Evolutionary conservation across 2,329 filamentous ascomycete species (phyloP), one percentile per base, ranked within the genome.

Genomic region (Pseudocercospora musae): DNA sequence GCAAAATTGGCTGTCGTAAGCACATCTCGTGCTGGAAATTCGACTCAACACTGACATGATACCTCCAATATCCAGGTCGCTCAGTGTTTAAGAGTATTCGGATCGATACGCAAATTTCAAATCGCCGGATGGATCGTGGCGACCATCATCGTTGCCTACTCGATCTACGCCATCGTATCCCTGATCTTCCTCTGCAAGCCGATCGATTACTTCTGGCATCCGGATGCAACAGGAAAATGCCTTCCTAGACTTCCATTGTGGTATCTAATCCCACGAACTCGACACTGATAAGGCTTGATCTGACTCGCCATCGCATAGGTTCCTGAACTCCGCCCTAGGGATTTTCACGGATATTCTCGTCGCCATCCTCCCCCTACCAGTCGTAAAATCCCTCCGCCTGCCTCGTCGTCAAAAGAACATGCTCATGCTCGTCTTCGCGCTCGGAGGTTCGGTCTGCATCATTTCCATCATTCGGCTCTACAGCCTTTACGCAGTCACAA

Each of bases 341-440:
- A 71, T 74, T 40, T 55, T 68, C 4, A 71, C 70, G 11, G 73
- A 74, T 46, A 37, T 75, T 8, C 62, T 69, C 44, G 69, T 74
- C 52, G 67, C 70, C 18, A 44, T 70, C 3, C 58, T 74, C 8
- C 73, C 73, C 1, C 70, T 75, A 58, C 72, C 70, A 3, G 70
- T 73, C 4, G 57, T 75, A 8, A 65, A 60, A 10, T 61, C 53
- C 0, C 59, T 75, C 11, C 65, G 70, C 15, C 59, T 53, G 9
- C 50, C 50, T 5, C 7, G 3, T 7, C 50, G 50, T 4, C 50
- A 53, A 53, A 53, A 53, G 25, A 53, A 53, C 3, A 53, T 53
- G 50, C 25, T 53, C 11, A 53, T 33, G 21, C 21, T 53, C 25
- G 50, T 53, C n/a, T 53, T 53, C 50, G 25, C 29, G 1, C 50